Percentiles rank a stretch among this genome's conserved stretches.
Conservation (phyloP, 192 early-diverging fungal species). For the Mortierella claussenii region DNA sequence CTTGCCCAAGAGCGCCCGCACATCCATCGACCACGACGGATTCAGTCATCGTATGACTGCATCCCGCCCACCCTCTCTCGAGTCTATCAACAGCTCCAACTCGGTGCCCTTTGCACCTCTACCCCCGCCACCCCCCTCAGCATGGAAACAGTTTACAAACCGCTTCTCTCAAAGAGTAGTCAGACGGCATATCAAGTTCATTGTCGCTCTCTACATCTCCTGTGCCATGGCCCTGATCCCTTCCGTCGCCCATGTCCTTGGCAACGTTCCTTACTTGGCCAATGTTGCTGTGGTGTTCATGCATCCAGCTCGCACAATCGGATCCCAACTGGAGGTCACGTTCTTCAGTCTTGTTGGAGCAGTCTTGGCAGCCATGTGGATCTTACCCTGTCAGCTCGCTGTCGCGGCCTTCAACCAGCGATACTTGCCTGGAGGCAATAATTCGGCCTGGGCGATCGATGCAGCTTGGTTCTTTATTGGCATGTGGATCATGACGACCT, state of each 20-base stretch:
- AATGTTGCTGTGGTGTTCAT: constrained; percentile 56
- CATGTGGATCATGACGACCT: constrained; percentile 48
- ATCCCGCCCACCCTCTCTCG: constrained; percentile 42
- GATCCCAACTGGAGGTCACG: constrained; percentile 61
- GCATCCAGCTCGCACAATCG: constrained; percentile 60
- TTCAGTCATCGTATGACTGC: constrained; percentile 12
- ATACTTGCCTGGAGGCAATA: constrained; percentile 26
- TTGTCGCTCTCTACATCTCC: constrained; percentile 47
- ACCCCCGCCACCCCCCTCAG: constrained; percentile 36
- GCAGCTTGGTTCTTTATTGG: constrained; percentile 58
- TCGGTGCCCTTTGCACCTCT: constrained; percentile 47
- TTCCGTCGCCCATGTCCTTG: constrained; percentile 19
- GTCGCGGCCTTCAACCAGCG: constrained; percentile 42
- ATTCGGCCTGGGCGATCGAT: constrained; percentile 39
- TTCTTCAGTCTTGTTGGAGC: constrained; percentile 55
- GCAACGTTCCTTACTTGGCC: constrained; percentile 37
- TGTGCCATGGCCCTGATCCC: constrained; percentile 50
- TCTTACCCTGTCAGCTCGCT: constrained; percentile 47
- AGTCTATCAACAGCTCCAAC: constrained; percentile 43
- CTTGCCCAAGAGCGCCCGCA: constrained; percentile 20
- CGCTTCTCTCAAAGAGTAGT: constrained; percentile 53
- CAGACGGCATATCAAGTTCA: constrained; percentile 56
- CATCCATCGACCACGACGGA: constrained; percentile 39
- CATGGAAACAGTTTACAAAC: constrained; percentile 48
- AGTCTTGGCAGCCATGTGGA: constrained; percentile 47